A percentile compares a stretch with the other conserved stretches of the same genome.
Conservation (phyloP, 495 filamentous ascomycete species). For the Tuber umbilicatum region DNA sequence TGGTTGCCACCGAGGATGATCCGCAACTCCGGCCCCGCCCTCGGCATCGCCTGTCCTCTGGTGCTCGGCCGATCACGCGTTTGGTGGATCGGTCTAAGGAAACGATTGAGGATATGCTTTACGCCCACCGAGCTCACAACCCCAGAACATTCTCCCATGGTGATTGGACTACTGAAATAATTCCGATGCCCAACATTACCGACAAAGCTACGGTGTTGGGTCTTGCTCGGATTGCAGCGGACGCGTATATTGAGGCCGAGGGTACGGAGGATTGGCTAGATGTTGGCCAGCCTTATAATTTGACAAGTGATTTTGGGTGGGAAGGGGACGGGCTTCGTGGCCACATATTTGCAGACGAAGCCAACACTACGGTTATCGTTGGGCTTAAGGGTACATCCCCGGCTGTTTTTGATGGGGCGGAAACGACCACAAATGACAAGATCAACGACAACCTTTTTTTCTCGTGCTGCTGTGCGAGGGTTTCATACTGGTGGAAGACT, state of each 20-base stretch:
- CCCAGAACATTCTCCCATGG: conserved; percentile 52
- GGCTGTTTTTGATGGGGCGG: conserved; percentile 89
- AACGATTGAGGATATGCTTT: conserved; percentile 67
- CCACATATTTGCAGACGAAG: conserved; percentile 82
- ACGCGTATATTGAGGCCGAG: conserved; percentile 75
- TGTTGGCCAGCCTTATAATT: conserved; percentile 70
- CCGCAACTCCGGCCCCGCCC: conserved; percentile 40
- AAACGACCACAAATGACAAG: conserved; percentile 95
- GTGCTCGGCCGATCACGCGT: conserved; percentile 62
- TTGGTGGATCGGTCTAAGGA: conserved; percentile 69
- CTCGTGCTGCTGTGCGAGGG: conserved; percentile 93
- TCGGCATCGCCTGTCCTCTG: conserved; percentile 51
- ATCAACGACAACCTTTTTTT: conserved; percentile 96
- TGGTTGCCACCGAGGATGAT: conserved; percentile 59
- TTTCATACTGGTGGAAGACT: conserved; percentile 79
- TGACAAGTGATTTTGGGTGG: conserved; percentile 82
- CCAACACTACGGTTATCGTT: conserved; percentile 79
- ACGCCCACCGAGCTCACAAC: conserved; percentile 56
- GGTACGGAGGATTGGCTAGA: conserved; percentile 74
- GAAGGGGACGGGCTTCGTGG: conserved; percentile 79
- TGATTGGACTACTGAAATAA: conserved; percentile 77
- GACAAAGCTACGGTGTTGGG: conserved; percentile 78
- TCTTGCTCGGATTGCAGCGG: conserved; percentile 76
- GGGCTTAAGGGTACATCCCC: conserved; percentile 85
- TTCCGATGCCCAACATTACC: conserved; percentile 72